phyloP scores from a whole-genome alignment of 495 filamentous ascomycete genomes.

The Hyaloscypha bicolor region DNA sequence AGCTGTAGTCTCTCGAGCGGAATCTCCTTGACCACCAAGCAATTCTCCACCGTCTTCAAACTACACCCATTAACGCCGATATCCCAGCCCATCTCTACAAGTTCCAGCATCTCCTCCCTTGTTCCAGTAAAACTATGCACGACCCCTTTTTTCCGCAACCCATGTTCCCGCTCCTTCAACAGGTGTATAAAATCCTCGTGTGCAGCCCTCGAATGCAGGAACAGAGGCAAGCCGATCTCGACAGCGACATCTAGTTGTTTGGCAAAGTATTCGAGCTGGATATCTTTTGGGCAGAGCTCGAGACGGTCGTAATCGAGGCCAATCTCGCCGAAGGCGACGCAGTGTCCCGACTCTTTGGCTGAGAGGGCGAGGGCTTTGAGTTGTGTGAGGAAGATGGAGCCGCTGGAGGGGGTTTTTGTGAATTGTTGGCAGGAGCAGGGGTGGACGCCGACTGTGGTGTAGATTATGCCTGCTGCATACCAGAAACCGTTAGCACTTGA shows the following conservation, averaged over 20 bases:
- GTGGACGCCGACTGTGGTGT: conserved; percentile 89
- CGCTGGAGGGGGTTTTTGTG: conserved; percentile 56
- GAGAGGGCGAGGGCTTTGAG: conserved; percentile 59
- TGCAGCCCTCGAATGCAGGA: conserved; percentile 73
- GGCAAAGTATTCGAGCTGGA: conserved; percentile 83
- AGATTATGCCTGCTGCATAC: conserved; percentile 72
- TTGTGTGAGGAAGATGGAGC: conserved; percentile 57
- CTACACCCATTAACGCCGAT: conserved; percentile 76
- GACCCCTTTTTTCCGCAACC: conserved; percentile 62
- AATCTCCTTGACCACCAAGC: conserved; percentile 67
- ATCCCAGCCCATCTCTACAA: conserved; percentile 65
- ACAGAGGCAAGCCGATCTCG: conserved; percentile 67
- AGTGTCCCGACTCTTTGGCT: conserved; percentile 49
- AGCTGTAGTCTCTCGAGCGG: conserved; percentile 71
- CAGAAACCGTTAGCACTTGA: conserved; percentile 3
- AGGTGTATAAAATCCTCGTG: conserved; percentile 67
- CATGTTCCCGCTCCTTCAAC: conserved; percentile 44
- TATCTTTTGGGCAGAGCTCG: conserved; percentile 71
- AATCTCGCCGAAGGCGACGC: conserved; percentile 90
- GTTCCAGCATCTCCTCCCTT: conserved; percentile 64
- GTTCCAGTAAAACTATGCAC: conserved; percentile 81
- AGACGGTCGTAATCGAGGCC: conserved; percentile 95
- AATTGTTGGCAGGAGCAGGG: conserved; percentile 79
- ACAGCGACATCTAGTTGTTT: conserved; percentile 74
- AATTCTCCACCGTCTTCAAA: conserved; percentile 72